Percentiles rank a stretch among this genome's conserved stretches.
phyloP scores from a whole-genome alignment of 768 basidiomycete species.

The Gloeopeniophorella convolvens region DNA sequence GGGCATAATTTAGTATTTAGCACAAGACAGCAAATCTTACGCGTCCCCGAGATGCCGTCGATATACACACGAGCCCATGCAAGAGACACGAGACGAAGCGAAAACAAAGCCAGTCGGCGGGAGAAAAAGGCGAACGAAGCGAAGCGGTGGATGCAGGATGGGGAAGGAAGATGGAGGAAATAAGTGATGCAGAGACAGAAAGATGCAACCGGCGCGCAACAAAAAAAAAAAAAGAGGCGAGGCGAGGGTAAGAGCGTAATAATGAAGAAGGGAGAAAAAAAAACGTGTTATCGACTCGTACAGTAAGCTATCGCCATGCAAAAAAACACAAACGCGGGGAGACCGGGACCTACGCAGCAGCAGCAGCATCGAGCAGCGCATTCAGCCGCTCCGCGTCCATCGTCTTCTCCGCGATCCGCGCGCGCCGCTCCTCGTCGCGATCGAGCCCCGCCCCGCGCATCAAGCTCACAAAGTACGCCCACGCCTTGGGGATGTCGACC shows the following conservation, averaged over 20 bases:
- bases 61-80: slow-evolving; percentile 12
- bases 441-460: slow-evolving; percentile 60
- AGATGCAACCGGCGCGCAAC: slow-evolving; percentile 7
- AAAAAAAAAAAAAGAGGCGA: neutral
- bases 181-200: too few relatives aligned
- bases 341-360: slow-evolving; percentile 1
- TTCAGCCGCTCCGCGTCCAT: slow-evolving; percentile 55
- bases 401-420: slow-evolving; percentile 55
- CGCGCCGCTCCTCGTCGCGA: slow-evolving; percentile 48
- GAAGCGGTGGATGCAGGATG: slow-evolving; percentile 15
- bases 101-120: neutral
- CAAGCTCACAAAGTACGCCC: slow-evolving; percentile 67
- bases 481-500: slow-evolving; percentile 86
- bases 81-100: neutral
- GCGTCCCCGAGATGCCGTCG: slow-evolving; percentile 3
- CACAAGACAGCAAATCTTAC: slow-evolving; percentile 7
- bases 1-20: neutral
- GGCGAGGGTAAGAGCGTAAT: slow-evolving; percentile 1
- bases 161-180: slow-evolving; percentile 13
- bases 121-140: slow-evolving; percentile 10
- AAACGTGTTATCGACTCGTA: slow-evolving; percentile 13
- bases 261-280: slow-evolving; percentile 17
- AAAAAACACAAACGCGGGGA: too few relatives aligned
- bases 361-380: slow-evolving; percentile 16
- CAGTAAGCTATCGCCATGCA: slow-evolving; percentile 20